Base-by-base conservation (phyloP, 805 yeast species). In the Monosporozyma unispora region DNA sequence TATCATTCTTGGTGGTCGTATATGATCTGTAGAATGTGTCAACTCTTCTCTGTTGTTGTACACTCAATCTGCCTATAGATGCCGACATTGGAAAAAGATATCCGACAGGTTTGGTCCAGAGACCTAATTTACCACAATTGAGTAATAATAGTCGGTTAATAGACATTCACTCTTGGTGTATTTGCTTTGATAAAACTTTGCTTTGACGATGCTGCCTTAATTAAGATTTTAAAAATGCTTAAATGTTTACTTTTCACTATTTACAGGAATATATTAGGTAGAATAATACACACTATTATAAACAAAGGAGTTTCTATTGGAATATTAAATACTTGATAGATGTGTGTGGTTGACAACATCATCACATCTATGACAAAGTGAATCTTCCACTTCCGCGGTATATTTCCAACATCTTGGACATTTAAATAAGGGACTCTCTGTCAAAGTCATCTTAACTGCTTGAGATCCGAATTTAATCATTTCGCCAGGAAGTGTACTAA, bases 391-490 rank as follows among this genome's bases (percentile, higher is more conserved):
- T 0, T 59, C 65, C 0, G 95, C 71, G 7, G 77, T 78, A 61
- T 69, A 81, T 59, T 87, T 87, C 99, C 99, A 93, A 68, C 99
- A 93, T 62, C 99, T 77, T 6, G 96, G 96, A 63, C 99, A 93
- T 59, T 89, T 89, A 47, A 69, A 68, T 1, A 70, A 60, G 0
- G 62, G 50, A 40, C 68, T 62, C 38, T 48, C 71, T 7, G 72
- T 66, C 2, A 84, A 74, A 2, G 63, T 53, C 3, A 78, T 58
- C 1, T 55, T 56, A 6, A 72, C 49, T 3, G 47, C 60, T 8
- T 21, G n/a, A 10, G 27, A 39, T 12, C 27, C 42, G 2, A 39
- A 11, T 16, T 21, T 22, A 10, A 27, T 31, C 39, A 48, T 16
- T 28, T 16, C 38, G 38, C 29, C 31, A 8, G 27, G 18, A 9